Conservation (phyloP, 371 early-diverging fungal species). For the Apophysomyces ossiformis region DNA sequence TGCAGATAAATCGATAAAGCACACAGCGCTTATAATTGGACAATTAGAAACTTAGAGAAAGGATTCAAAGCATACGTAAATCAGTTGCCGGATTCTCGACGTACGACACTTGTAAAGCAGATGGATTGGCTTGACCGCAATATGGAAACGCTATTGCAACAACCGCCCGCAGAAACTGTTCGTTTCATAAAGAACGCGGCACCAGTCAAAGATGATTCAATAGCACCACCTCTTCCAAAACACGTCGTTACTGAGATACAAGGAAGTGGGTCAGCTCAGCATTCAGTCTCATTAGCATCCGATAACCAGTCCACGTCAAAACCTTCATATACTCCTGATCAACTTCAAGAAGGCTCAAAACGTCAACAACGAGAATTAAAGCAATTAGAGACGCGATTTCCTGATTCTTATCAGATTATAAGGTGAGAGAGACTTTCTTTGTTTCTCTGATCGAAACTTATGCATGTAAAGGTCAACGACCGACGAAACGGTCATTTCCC, state of each 20-base stretch:
- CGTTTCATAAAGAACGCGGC: conserved; percentile 47
- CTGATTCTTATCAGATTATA: conserved; percentile 34
- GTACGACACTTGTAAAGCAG: conserved; percentile 53
- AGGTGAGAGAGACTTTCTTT: conserved; percentile 20
- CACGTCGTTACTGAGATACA: conserved; percentile 13
- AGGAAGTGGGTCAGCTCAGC: background rate
- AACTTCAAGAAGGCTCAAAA: conserved; percentile 8
- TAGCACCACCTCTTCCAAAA: conserved; percentile 23
- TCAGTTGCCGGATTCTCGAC: conserved; percentile 11
- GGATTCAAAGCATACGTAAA: conserved; percentile 41
- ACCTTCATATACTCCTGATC: conserved; percentile 11
- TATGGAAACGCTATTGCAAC: conserved; percentile 58
- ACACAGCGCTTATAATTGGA: background rate
- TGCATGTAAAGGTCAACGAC: background rate
- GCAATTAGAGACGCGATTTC: conserved; percentile 54
- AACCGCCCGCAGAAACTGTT: conserved; percentile 60
- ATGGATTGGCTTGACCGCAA: conserved; percentile 65
- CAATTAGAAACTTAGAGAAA: conserved; percentile 47
- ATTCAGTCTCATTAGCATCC: background rate
- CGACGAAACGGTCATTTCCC: conserved; percentile 14
- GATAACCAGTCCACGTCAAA: background rate
- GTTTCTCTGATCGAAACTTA: background rate
- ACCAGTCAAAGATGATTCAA: conserved; percentile 6
- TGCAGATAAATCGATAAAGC: no score
- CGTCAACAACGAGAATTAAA: conserved; percentile 21